Evolutionary conservation across 768 basidiomycete species (phyloP).

Genomic region (Kondoa malvinella): DNA sequence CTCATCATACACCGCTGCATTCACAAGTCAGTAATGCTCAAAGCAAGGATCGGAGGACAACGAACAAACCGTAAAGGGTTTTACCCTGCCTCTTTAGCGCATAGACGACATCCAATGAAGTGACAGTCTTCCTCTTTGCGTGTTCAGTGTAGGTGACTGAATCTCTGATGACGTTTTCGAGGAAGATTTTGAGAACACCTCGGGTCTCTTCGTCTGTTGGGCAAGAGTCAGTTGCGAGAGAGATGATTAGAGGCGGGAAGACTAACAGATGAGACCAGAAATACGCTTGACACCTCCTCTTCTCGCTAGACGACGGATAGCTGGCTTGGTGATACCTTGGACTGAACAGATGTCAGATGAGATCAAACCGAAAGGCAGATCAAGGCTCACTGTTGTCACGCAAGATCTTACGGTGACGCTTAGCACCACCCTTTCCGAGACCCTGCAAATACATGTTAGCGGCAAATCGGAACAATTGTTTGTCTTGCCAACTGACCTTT

Average conservation of each 20-base stretch:
- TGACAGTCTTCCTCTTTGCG: constrained; percentile 37
- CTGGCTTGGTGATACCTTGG: constrained; percentile 70
- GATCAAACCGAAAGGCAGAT: constrained; percentile 41
- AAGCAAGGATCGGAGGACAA: constrained; percentile 23
- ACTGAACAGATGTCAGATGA: constrained; percentile 41
- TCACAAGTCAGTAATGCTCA: not conserved
- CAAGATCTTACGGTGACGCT: constrained; percentile 38
- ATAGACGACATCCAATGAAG: constrained; percentile 48
- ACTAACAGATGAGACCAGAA: constrained; percentile 31
- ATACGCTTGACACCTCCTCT: constrained; percentile 44
- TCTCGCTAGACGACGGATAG: constrained; percentile 42
- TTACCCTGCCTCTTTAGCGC: constrained; percentile 46
- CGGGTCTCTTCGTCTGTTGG: constrained; percentile 41
- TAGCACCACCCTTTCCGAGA: constrained; percentile 36
- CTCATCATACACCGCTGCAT: not conserved
- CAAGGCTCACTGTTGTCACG: constrained; percentile 34
- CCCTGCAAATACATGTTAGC: constrained; percentile 26
- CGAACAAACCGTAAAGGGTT: constrained; percentile 45
- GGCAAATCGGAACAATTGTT: not conserved
- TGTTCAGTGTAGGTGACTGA: constrained; percentile 30
- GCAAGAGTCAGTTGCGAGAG: constrained; percentile 22
- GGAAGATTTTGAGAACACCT: constrained; percentile 41
- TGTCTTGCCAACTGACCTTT: constrained; percentile 31
- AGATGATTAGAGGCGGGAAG: not conserved
- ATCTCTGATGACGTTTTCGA: constrained; percentile 27